A percentile compares a stretch with the other conserved stretches of the same genome.
Evolutionary conservation across 768 basidiomycete genomes (phyloP).

Genomic region (Boletus sp.): DNA sequence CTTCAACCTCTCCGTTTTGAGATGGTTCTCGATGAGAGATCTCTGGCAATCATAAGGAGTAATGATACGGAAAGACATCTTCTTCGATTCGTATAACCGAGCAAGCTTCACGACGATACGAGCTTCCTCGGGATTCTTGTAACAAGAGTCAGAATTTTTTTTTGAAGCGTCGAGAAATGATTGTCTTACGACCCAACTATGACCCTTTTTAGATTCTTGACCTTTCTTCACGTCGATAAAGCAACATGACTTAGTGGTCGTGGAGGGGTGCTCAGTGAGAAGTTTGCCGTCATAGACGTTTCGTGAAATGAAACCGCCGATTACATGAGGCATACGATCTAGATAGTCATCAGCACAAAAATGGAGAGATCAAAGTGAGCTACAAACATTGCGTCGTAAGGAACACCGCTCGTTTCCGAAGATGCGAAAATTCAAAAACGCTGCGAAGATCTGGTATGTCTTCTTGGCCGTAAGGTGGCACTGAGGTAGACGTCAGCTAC

Average conservation of each 20-base stretch:
- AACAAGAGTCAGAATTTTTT: conserved; percentile 5
- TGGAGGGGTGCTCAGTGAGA: conserved; percentile 50
- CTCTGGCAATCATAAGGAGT: conserved; percentile 81
- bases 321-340: conserved; percentile 83
- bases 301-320: conserved; percentile 68
- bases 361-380: not conserved
- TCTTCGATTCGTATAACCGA: conserved; percentile 43
- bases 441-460: conserved; percentile 62
- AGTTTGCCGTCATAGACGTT: conserved; percentile 61
- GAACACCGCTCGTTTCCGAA: conserved; percentile 47
- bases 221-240: conserved; percentile 42
- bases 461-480: conserved; percentile 78
- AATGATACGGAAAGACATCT: conserved; percentile 59
- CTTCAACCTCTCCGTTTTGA: conserved; percentile 45
- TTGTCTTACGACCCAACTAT: conserved; percentile 38
- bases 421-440: conserved; percentile 70
- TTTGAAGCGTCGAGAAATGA: not conserved
- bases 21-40: conserved; percentile 49
- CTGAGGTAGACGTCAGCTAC: conserved; percentile 35
- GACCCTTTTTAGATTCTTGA: conserved; percentile 23
- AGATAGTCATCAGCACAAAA: not conserved
- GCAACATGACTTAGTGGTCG: conserved; percentile 31
- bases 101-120: conserved; percentile 55
- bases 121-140: conserved; percentile 60
- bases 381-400: conserved; percentile 72